Conservation (phyloP, 345 rosid species). For the Pugionium dolabratum region DNA sequence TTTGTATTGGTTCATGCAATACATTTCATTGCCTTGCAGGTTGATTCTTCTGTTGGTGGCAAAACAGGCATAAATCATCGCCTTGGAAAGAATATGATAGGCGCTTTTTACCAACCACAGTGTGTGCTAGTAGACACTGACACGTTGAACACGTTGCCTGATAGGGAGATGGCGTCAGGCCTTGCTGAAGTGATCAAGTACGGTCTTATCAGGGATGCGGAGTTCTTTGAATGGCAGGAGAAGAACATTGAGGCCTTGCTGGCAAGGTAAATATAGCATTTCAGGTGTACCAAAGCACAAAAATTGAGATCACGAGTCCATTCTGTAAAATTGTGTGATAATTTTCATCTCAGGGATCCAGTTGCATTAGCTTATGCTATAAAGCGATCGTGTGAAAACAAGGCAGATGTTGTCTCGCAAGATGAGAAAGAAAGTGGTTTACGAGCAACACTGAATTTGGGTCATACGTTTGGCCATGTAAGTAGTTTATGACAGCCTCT, state of each 20-base stretch:
- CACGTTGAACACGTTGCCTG: constrained; percentile 84
- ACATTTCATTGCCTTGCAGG: constrained; percentile 48
- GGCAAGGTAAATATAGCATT: constrained; percentile 56
- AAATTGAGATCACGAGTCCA: background rate
- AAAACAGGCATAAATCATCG: constrained; percentile 93
- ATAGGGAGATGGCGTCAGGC: constrained; percentile 93
- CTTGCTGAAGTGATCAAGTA: constrained; percentile 93
- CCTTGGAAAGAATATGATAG: constrained; percentile 96
- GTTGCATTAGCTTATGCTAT: constrained; percentile 82
- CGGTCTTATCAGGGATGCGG: constrained; percentile 94
- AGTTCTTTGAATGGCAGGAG: constrained; percentile 97
- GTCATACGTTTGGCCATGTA: constrained; percentile 99
- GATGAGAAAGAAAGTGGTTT: constrained; percentile 97
- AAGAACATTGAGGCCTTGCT: constrained; percentile 68
- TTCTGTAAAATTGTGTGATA: background rate
- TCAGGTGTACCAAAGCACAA: constrained; percentile 3
- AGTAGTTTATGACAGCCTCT: constrained; percentile 34
- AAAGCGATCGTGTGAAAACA: constrained; percentile 94
- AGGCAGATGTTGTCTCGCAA: constrained; percentile 94
- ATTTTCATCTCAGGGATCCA: constrained; percentile 69
- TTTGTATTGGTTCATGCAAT: background rate
- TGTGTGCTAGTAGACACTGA: constrained; percentile 88
- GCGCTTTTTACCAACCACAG: constrained; percentile 99
- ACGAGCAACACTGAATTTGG: constrained; percentile 91
- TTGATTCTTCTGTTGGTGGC: constrained; percentile 99